Base-by-base conservation (phyloP, 441 rosid genomes). In the Capsella rubella region DNA sequence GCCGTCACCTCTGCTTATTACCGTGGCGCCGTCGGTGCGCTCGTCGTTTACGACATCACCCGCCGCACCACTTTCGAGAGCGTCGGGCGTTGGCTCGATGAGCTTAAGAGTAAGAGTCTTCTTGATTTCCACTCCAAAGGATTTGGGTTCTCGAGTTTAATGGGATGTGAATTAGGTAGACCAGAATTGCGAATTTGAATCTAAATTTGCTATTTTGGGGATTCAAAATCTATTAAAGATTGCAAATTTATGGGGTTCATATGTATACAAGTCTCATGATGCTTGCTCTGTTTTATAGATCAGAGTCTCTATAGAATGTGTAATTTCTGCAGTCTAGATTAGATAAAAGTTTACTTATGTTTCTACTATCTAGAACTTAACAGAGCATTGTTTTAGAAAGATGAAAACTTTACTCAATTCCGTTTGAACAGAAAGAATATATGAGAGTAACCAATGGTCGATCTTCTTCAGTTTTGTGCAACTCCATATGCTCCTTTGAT, bases 1-100 rank as follows among this genome's bases (percentile, higher is more conserved):
- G 91, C 91, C 39, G 91, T 87, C 69, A 87, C 91, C 56, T 85
- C 91, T 37, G 89, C 91, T 54, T 87, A 87, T 74, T 87, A 87
- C 82, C 84, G 91, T 65, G 91, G 89, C 7, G 91, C 89, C 25
- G 87, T 87, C 37, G 91, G 91, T 1, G 89, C 89, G 62, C 89
- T 87, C 60, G 40, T 87, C 67, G 91, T 85, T 40, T 87, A 83
- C 64, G 91, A 87, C 43, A 87, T 87, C 16, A 85, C 64, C 28
- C 81, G 91, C 57, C 74, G 84, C 16, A 73, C 78, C 21, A 85
- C 91, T 50, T 87, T 85, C 29, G 91, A 87, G 0, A 85, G 79
- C 46, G 84, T 87, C 58, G 78, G 74, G 2, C 83, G 87, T 31
- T 87, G 91, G 89, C 87, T 87, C 43, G 90, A 87, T 31, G 91